Conservation (phyloP, 768 basidiomycete species). For the Infundibulicybe gibba region DNA sequence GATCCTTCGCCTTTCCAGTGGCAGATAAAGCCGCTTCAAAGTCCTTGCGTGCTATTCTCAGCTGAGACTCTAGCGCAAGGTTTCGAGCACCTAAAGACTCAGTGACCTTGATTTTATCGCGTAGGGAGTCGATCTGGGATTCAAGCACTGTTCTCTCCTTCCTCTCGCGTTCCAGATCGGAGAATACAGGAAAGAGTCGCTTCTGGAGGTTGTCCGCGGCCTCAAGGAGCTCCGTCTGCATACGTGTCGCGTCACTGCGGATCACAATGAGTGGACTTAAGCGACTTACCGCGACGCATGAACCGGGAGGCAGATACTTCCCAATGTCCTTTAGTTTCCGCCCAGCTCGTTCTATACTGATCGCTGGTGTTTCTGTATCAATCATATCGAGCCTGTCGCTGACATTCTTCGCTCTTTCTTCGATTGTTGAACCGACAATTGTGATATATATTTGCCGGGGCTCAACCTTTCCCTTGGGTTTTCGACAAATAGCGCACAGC, state of each 20-base stretch:
- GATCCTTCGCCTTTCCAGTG: conserved; percentile 1
- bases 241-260: background rate
- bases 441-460: conserved; percentile 10
- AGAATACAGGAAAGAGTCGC: background rate
- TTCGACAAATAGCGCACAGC: conserved; percentile 6
- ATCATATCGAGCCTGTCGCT: conserved; percentile 3
- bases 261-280: background rate
- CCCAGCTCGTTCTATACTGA: conserved; percentile 2
- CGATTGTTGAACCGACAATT: background rate
- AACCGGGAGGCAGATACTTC: background rate
- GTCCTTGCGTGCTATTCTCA: conserved; percentile 1
- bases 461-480: background rate
- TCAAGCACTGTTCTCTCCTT: background rate
- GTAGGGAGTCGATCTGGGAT: background rate
- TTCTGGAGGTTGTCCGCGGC: conserved; percentile 3
- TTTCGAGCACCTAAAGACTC: background rate
- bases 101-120: background rate
- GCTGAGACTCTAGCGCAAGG: background rate
- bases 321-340: conserved; percentile 2
- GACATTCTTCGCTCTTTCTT: background rate
- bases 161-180: conserved; percentile 3
- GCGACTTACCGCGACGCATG: conserved; percentile 2
- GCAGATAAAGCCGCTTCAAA: background rate
- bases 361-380: background rate
- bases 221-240: conserved; percentile 3